Base-by-base conservation (phyloP, 805 yeast genomes). In the Nakazawaea holstii region DNA sequence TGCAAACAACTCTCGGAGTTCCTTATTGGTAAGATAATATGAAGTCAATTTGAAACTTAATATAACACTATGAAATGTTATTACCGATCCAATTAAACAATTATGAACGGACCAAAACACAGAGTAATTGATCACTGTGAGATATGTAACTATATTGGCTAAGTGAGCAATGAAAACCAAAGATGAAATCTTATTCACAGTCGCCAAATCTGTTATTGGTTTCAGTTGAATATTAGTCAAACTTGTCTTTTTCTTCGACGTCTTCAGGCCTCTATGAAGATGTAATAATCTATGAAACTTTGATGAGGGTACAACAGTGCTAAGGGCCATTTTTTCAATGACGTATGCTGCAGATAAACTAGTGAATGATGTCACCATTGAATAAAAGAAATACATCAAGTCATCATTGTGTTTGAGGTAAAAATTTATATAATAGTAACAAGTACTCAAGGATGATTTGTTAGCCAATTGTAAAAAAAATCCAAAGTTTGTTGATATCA, bases 1-100 rank as follows among this genome's bases (percentile, higher is more conserved):
- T 43, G 52, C 41, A 39, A 61, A 59, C 30, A 69, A 62, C 31
- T 60, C 64, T 13, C 77, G 59, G 11, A 73, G 62, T 48, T 73
- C 76, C n/a, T 66, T 59, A 55, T 73, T 73, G 2, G 77, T 66
- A 38, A 73, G 56, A 2, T 69, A 71, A 48, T 66, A 73, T 20
- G 76, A 70, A 2, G 65, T 57, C 5, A 72, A 61, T 49, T 73
- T 73, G 49, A 72, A 56, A 46, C 68, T 62, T 15, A 70, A 53
- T 13, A 71, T 63, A 30, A 73, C 60, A 13, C 74, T 68, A 52
- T 65, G 69, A 32, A 66, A 49, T 46, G 68, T 73, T 41, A 72
- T 64, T 2, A 62, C 45, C 1, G 76, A 70, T 24, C 77, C 77
- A n/a, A 72, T 49, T 15, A 69, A 45, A 10, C 77, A 76, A 48